Conservation (phyloP, 139 green algal genomes). For the Chlorella vulgaris region DNA sequence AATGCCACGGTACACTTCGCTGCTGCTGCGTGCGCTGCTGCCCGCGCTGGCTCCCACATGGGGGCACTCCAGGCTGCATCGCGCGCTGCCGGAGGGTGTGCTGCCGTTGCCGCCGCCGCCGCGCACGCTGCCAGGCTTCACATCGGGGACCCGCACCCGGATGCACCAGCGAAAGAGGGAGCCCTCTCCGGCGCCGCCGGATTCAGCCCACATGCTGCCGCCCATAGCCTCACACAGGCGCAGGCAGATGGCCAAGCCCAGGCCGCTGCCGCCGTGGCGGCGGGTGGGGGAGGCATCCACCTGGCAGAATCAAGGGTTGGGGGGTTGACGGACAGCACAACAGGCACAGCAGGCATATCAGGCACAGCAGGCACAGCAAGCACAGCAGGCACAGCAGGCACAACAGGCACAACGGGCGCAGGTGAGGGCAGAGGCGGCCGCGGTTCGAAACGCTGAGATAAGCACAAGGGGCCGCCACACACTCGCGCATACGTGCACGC, state of each 20-base stretch:
- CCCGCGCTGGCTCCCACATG: neutral
- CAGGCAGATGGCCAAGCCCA: conserved; percentile 85
- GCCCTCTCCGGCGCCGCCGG: conserved; percentile 52
- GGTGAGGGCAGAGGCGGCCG: too few relatives aligned
- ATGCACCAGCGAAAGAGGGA: conserved; percentile 67
- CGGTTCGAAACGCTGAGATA: too few relatives aligned
- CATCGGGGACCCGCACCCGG: conserved; percentile 38
- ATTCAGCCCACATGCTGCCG: conserved; percentile 78
- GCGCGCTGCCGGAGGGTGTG: conserved; percentile 18
- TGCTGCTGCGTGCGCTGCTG: conserved; percentile 12
- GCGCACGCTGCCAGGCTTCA: neutral
- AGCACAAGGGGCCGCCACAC: too few relatives aligned
- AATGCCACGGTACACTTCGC: too few relatives aligned
- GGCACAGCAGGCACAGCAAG: neutral
- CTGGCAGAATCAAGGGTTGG: too few relatives aligned
- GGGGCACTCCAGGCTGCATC: conserved; percentile 25
- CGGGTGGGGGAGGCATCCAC: conserved; percentile 71
- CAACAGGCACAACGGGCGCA: too few relatives aligned
- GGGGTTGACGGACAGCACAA: too few relatives aligned
- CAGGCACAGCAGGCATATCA: neutral
- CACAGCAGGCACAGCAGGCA: too few relatives aligned
- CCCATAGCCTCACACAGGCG: conserved; percentile 82
- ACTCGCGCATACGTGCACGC: neutral
- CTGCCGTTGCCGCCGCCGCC: neutral
- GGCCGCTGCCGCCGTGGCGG: conserved; percentile 79